Evolutionary conservation across 2,329 filamentous ascomycete species (phyloP), one percentile per base, ranked within the genome.

Genomic region (Colletotrichum ledebouriae): DNA sequence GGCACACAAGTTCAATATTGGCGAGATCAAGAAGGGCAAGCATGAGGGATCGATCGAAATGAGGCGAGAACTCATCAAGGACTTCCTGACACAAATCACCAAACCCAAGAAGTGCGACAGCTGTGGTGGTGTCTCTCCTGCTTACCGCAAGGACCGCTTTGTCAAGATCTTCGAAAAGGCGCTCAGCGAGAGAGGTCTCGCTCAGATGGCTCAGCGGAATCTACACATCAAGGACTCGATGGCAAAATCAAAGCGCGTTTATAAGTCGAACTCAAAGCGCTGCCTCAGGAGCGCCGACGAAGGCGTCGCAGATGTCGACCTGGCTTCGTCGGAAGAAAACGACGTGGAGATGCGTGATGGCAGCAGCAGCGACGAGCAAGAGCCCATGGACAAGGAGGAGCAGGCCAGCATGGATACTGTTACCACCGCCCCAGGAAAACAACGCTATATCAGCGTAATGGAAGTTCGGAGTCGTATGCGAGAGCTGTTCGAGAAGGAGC

Each of bases 131-230:
- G 88, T 96, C 70, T 94, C 92, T 13, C 94, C 94, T 11, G 84
- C 85, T 2, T 98, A 93, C 79, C 90, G 95, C 73, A 98, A 97
- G 78, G 95, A 99, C 75, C 87, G 92, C 49, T 96, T 90, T 74
- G 92, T 94, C 76, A 99, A 98, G 79, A 94, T 99, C 61, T 99
- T 98, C 79, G 91, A 95, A 76, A 96, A 92, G 76, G 84, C 92
- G 2, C 82, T 98, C 64, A 87, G 86, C 53, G 80, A 86, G 53
- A 97, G 97, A 78, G 90, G 96, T 41, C 89, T 90, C 76, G 86
- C 89, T 47, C 89, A 91, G 70, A 97, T 97, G 92, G 86, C 89
- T 3, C 89, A 92, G 69, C 83, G 83, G 53, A 85, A 83, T 58
- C 87, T 94, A 76, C 90, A 89, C 73, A 84, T 88, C 41, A 85